These are phyloP conservation scores for Conticribra weissflogii DNA, from an alignment of 108 stramenopile species.

Conservation along the genomic window DNA sequence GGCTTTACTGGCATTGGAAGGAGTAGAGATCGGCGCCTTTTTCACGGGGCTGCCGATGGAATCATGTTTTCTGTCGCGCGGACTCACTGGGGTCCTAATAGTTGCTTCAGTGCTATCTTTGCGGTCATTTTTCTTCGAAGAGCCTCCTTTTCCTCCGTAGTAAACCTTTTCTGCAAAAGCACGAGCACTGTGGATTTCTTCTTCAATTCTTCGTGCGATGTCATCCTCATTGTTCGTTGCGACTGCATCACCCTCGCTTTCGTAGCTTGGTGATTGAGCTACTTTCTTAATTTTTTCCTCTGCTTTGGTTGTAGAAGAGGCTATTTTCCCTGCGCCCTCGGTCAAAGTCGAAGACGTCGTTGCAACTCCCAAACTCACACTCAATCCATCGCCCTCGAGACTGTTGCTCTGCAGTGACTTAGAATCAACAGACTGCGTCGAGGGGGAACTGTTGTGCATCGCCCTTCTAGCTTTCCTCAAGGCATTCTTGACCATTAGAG, in stretches of 20 bases:
- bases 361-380: too few species aligned
- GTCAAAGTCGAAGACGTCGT: not conserved
- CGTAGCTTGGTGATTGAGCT: not conserved
- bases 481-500: constrained; percentile 60
- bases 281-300: not conserved
- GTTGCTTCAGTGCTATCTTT: too few species aligned
- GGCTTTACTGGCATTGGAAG: too few species aligned
- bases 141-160: constrained; percentile 11
- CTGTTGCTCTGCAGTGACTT: too few species aligned
- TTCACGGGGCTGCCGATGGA: too few species aligned
- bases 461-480: constrained; percentile 61
- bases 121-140: not conserved
- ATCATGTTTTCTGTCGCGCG: too few species aligned
- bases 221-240: constrained; percentile 17
- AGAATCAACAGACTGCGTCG: too few species aligned
- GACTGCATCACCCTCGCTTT: not conserved
- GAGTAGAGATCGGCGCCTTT: too few species aligned
- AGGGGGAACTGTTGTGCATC: constrained; percentile 28
- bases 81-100: too few species aligned
- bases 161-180: constrained; percentile 41
- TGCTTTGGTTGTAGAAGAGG: not conserved
- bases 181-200: constrained; percentile 40
- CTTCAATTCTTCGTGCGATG: constrained; percentile 37
- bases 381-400: too few species aligned
- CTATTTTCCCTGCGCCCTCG: not conserved